Conservation (phyloP, 306 rosid species). For the Vicia sativa region DNA sequence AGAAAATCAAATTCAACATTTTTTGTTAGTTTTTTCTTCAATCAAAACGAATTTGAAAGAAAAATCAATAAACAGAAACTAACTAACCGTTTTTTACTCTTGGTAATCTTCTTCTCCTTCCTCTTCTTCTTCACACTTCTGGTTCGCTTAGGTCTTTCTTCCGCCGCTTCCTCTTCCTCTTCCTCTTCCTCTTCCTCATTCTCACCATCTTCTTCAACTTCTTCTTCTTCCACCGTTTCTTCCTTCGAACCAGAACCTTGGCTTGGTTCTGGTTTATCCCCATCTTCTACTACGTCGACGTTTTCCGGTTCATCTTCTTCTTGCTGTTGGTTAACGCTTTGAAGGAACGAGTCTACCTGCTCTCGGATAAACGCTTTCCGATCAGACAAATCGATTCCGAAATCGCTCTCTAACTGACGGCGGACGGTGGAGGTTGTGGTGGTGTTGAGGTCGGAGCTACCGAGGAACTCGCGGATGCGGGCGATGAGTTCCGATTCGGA, state of each 20-base stretch:
- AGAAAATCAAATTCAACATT: conserved; percentile 21
- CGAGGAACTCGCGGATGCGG: conserved; percentile 76
- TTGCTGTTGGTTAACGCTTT: conserved; percentile 43
- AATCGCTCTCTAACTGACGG: conserved; percentile 71
- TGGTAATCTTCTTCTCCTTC: conserved; percentile 3
- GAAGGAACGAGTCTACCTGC: conserved; percentile 75
- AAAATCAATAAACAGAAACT: neutral
- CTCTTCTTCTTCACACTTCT: conserved; percentile 43
- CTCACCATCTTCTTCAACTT: conserved; percentile 25
- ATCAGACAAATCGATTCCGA: conserved; percentile 67
- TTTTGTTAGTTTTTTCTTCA: neutral
- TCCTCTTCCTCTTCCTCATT: conserved; percentile 19
- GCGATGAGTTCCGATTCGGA: conserved; percentile 78
- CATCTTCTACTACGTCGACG: conserved; percentile 28
- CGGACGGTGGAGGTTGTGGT: conserved; percentile 73
- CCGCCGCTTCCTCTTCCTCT: conserved; percentile 29
- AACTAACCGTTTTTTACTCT: conserved; percentile 57
- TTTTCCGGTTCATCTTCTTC: conserved; percentile 23
- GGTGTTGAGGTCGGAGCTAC: conserved; percentile 68
- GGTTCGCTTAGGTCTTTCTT: conserved; percentile 38
- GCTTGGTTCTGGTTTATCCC: conserved; percentile 40
- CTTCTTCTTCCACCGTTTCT: conserved; percentile 40
- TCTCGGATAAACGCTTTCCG: conserved; percentile 69
- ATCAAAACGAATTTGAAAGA: neutral
- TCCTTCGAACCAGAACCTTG: conserved; percentile 40